Evolutionary conservation across 2,329 filamentous ascomycete species (phyloP).

Genomic region (Alternaria arbusti): DNA sequence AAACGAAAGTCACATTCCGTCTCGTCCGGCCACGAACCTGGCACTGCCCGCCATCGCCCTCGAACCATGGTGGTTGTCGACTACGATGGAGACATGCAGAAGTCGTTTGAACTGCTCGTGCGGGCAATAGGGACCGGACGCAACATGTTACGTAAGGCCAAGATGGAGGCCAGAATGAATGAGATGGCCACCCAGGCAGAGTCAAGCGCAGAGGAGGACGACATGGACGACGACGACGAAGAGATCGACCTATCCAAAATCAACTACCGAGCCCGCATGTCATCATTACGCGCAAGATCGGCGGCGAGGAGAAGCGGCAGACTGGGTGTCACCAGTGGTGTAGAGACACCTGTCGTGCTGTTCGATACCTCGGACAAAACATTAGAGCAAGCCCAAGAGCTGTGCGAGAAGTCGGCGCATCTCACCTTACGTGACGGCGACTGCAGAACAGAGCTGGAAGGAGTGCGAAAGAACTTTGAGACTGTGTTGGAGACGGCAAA

Average conservation of each 20-base stretch:
- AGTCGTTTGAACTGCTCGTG: constrained; percentile 81
- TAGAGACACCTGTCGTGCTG: constrained; percentile 28
- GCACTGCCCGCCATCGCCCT: constrained; percentile 67
- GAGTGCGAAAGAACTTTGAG: constrained; percentile 69
- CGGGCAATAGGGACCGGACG: constrained; percentile 79
- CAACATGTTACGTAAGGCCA: constrained; percentile 85
- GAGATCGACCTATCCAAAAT: constrained; percentile 42
- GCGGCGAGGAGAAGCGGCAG: constrained; percentile 22
- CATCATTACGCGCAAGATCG: constrained; percentile 38
- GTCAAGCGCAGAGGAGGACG: constrained; percentile 33
- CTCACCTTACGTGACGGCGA: constrained; percentile 88
- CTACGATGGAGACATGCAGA: constrained; percentile 87
- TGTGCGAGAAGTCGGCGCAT: constrained; percentile 86
- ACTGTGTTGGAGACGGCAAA: constrained; percentile 68
- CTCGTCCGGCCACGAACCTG: constrained; percentile 48
- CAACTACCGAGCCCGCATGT: constrained; percentile 44
- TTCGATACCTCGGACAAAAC: constrained; percentile 76
- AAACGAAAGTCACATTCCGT: constrained; percentile 55
- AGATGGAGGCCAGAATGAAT: constrained; percentile 78
- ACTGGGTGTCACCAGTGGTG: constrained; percentile 9
- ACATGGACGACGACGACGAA: constrained; percentile 33
- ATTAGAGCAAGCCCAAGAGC: constrained; percentile 78
- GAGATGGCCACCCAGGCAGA: constrained; percentile 48
- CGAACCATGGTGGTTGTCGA: constrained; percentile 85
- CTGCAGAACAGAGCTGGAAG: constrained; percentile 76